phyloP scores from a whole-genome alignment of 371 early-diverging fungal species.

The Phascolomyces articulosus region DNA sequence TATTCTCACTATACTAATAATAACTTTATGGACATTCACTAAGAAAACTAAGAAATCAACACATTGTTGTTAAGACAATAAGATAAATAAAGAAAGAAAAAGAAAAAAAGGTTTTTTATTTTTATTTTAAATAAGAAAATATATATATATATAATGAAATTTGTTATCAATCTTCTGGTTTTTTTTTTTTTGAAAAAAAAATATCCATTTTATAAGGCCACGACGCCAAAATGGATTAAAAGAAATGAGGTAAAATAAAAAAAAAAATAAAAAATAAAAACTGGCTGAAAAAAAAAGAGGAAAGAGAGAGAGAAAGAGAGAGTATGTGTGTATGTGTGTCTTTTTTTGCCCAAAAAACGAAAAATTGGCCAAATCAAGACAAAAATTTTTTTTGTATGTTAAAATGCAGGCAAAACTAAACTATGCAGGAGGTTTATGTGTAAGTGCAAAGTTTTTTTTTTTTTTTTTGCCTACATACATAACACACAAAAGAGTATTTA shows the following conservation, averaged over 20 bases:
- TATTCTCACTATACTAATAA: no score
- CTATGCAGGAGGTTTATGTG: conserved; percentile 3
- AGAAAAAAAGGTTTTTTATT: no score
- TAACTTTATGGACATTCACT: no score
- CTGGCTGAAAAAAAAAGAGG: background rate
- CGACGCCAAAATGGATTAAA: background rate
- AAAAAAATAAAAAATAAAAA: background rate
- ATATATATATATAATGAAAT: no score
- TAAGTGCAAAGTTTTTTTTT: background rate
- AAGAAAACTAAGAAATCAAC: no score
- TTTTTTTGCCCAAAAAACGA: conserved; percentile 13
- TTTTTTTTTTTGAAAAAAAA: background rate
- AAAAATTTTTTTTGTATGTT: no score
- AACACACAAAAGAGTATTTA: background rate
- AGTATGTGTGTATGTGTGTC: no score
- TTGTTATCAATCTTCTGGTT: no score
- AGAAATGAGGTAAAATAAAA: no score
- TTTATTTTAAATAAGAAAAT: no score
- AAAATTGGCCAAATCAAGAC: conserved; percentile 15
- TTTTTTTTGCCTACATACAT: conserved; percentile 12
- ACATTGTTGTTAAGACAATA: no score
- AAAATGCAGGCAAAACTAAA: background rate
- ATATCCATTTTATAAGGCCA: background rate
- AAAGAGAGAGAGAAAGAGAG: background rate
- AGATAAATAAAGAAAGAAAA: no score